Percentiles rank a stretch among this genome's conserved stretches.
phyloP scores from a whole-genome alignment of 257 asterid species.

The Penstemon eatonii region DNA sequence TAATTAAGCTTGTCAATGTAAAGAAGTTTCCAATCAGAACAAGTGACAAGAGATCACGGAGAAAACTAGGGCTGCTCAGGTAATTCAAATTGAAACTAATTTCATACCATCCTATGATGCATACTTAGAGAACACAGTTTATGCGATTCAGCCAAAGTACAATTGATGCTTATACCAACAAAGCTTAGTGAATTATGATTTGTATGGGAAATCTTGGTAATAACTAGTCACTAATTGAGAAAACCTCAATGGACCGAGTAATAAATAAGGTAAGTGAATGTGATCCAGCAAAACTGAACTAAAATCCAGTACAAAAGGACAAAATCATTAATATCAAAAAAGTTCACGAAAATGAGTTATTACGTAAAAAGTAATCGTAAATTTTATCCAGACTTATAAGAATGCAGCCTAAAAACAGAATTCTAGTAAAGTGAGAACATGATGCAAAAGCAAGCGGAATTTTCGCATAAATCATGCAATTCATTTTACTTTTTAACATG shows the following conservation, averaged over 20 bases:
- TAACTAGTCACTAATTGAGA: conserved; percentile 3
- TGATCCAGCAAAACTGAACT: not conserved
- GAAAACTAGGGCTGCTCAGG: conserved; percentile 15
- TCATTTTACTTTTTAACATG: not conserved
- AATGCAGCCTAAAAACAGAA: not conserved
- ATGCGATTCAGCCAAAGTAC: not conserved
- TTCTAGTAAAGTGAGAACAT: not conserved
- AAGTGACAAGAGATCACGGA: not conserved
- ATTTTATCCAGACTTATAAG: not conserved
- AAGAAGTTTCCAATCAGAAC: conserved; percentile 14
- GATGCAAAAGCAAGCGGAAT: not conserved
- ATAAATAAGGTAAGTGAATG: conserved; percentile 23
- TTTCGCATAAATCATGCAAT: not conserved
- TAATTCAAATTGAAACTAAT: not conserved
- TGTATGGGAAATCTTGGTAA: conserved; percentile 1
- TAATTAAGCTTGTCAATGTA: conserved; percentile 6
- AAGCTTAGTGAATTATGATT: no score
- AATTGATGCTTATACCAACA: conserved; percentile 10
- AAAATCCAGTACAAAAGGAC: conserved; percentile 21
- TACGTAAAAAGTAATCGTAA: not conserved
- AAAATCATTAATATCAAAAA: conserved; percentile 3
- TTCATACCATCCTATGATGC: conserved; percentile 26
- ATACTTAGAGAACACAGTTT: not conserved
- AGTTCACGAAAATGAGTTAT: not conserved
- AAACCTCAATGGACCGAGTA: conserved; percentile 4